Evolutionary conservation across 768 basidiomycete genomes (phyloP).

Genomic region (Chalciporus piperatus): DNA sequence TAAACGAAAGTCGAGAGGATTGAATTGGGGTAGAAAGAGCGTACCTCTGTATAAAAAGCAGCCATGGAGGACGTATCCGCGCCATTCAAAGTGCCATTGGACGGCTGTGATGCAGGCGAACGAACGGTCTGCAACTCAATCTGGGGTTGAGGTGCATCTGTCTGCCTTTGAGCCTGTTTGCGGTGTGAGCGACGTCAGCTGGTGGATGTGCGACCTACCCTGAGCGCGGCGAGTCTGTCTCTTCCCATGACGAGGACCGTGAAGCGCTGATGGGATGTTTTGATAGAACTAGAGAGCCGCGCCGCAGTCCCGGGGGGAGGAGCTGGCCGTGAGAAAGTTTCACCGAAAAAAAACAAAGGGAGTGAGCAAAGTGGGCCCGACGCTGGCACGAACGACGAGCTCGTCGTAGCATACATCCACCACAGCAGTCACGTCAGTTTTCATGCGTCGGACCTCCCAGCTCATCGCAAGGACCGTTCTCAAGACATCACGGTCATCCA

Average conservation of each 20-base stretch:
- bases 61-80: constrained; percentile 28
- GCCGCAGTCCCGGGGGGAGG: not conserved
- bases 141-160: constrained; percentile 22
- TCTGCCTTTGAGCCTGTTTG: constrained; percentile 53
- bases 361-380: not conserved
- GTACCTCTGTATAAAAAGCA: constrained; percentile 34
- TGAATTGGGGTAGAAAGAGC: not conserved
- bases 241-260: constrained; percentile 43
- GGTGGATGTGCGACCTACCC: constrained; percentile 60
- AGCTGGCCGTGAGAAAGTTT: constrained; percentile 14
- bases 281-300: not conserved
- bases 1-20: not conserved
- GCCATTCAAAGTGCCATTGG: not conserved
- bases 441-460: constrained; percentile 57
- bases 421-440: constrained; percentile 66
- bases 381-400: constrained; percentile 2
- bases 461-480: constrained; percentile 83
- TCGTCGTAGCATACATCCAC: constrained; percentile 41
- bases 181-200: constrained; percentile 35
- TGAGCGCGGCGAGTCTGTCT: constrained; percentile 82
- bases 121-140: constrained; percentile 28
- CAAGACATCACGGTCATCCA: constrained; percentile 10
- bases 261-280: not conserved
- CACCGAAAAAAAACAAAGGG: not conserved
- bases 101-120: constrained; percentile 2